These are phyloP conservation scores for Lactarius indigo DNA, from an alignment of 768 basidiomycete species.

Conservation along the genomic window DNA sequence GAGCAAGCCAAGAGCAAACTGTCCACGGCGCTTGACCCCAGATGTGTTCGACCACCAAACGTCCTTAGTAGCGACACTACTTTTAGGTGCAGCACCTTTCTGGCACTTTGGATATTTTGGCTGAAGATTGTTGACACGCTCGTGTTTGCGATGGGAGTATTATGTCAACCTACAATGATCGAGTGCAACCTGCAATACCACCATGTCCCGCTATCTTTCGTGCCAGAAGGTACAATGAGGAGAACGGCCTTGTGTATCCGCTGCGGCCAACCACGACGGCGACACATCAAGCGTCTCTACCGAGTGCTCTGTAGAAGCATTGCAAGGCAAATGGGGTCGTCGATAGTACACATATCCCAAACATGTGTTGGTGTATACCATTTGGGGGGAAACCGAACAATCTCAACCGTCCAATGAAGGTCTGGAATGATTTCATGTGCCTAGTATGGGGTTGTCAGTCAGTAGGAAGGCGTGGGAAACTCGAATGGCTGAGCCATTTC, in stretches of 20 bases:
- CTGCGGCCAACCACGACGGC: no score
- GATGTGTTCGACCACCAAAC: neutral
- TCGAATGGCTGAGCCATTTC: neutral
- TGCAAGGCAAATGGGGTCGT: neutral
- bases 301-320: neutral
- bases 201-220: neutral
- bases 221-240: slow-evolving; percentile 14
- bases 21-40: neutral
- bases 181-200: slow-evolving; percentile 17
- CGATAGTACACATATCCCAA: neutral
- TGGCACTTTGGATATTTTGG: neutral
- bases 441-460: neutral
- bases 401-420: neutral
- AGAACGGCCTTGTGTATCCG: neutral
- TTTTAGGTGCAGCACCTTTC: neutral
- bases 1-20: neutral
- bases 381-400: neutral
- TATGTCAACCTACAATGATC: slow-evolving; percentile 25
- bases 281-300: neutral
- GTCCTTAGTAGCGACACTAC: neutral
- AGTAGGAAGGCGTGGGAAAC: neutral
- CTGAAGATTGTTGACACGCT: neutral
- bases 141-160: slow-evolving; percentile 24
- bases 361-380: neutral
- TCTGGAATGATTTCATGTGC: neutral